Evolutionary conservation across 202 grass and related monocot genomes (phyloP).

Genomic region (Panicum virgatum): DNA sequence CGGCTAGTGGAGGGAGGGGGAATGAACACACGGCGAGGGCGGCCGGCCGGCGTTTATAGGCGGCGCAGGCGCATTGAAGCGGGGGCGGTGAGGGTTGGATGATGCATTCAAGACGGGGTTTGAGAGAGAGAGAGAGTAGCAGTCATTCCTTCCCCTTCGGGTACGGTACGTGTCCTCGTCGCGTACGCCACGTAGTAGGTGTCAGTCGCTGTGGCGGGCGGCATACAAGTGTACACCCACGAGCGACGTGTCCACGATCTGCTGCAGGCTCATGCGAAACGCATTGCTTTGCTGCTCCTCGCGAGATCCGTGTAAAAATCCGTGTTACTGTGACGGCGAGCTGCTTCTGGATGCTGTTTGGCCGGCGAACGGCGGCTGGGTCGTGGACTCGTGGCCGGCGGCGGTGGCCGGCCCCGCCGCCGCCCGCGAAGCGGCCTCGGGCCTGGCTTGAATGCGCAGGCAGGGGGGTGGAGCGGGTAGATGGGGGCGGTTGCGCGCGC

Average conservation of each 20-base stretch:
- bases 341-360: background rate
- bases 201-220: background rate
- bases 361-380: too few relatives aligned
- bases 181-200: background rate
- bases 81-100: slow-evolving; percentile 33
- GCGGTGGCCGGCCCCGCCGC: too few relatives aligned
- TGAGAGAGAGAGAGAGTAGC: background rate
- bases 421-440: too few relatives aligned
- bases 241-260: background rate
- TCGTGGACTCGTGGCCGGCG: too few relatives aligned
- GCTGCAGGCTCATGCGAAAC: too few relatives aligned
- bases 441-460: too few relatives aligned
- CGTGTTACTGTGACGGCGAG: background rate
- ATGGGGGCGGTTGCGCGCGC: too few relatives aligned
- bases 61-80: slow-evolving; percentile 38
- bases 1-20: background rate
- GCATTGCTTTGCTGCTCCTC: too few relatives aligned
- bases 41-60: slow-evolving; percentile 41
- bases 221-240: background rate
- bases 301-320: background rate
- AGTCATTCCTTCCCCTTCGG: background rate
- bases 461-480: too few relatives aligned
- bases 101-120: slow-evolving; percentile 22
- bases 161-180: background rate
- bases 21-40: background rate